Percentiles rank a stretch among this genome's conserved stretches.
Conservation (phyloP, 768 basidiomycete genomes). For the Termitomyces sp. region DNA sequence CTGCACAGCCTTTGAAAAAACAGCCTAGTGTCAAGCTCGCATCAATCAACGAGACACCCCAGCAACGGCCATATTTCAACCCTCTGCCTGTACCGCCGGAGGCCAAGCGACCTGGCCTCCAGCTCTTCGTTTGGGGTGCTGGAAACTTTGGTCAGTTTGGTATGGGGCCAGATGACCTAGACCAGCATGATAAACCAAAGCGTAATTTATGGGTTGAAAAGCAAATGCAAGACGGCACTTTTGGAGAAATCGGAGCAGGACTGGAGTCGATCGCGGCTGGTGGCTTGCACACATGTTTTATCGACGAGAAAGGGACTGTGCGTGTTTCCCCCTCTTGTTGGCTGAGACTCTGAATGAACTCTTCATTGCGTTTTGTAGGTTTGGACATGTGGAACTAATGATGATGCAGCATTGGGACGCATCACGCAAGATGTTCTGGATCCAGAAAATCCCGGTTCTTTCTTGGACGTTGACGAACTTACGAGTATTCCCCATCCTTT, state of each 20-base stretch:
- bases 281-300: conserved; percentile 83
- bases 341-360: not conserved
- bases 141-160: conserved; percentile 97
- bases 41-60: conserved; percentile 28
- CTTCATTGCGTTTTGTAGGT: conserved; percentile 37
- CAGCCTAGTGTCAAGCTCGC: conserved; percentile 12
- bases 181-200: conserved; percentile 71
- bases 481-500: conserved; percentile 61
- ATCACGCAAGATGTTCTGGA: conserved; percentile 57
- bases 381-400: conserved; percentile 85
- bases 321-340: conserved; percentile 23
- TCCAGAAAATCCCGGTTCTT: conserved; percentile 53
- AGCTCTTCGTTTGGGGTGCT: conserved; percentile 84
- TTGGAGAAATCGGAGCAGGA: conserved; percentile 72
- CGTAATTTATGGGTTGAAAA: conserved; percentile 74
- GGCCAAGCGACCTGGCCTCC: conserved; percentile 56
- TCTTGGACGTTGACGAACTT: conserved; percentile 49
- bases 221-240: conserved; percentile 63
- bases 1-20: conserved; percentile 13
- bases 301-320: conserved; percentile 88
- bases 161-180: conserved; percentile 69
- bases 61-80: conserved; percentile 57
- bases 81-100: conserved; percentile 54
- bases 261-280: conserved; percentile 77
- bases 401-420: conserved; percentile 84